Evolutionary conservation across 1,139 yeast species (phyloP).

Genomic region (Suhomyces bokatorum): DNA sequence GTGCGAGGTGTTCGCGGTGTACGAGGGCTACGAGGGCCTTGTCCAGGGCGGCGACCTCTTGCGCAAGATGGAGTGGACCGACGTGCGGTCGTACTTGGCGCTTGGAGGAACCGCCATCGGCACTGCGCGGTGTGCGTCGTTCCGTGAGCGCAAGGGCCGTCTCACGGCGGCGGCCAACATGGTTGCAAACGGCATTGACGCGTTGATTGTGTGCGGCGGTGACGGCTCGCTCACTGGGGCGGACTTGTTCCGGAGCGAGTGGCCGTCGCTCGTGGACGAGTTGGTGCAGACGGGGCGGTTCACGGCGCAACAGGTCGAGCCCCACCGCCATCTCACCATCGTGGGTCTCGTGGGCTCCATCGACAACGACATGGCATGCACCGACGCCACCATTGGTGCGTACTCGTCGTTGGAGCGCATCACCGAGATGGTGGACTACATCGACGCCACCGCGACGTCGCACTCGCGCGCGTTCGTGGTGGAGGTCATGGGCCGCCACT

Average conservation of each 20-base stretch:
- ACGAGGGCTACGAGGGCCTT: conserved; percentile 79
- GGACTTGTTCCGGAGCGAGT: conserved; percentile 71
- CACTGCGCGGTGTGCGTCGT: conserved; percentile 73
- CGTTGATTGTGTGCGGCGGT: conserved; percentile 81
- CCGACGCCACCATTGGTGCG: conserved; percentile 83
- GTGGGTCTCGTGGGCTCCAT: conserved; percentile 82
- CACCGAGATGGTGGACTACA: conserved; percentile 75
- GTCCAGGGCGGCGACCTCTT: conserved; percentile 68
- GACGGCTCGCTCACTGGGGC: conserved; percentile 87
- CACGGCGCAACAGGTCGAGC: conserved; percentile 51
- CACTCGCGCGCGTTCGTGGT: conserved; percentile 83
- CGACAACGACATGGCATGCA: conserved; percentile 81
- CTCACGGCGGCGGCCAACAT: conserved; percentile 65
- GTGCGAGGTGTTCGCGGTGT: conserved; percentile 71
- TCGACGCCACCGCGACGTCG: conserved; percentile 81
- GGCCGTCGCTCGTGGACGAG: conserved; percentile 73
- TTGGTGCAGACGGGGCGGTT: conserved; percentile 52
- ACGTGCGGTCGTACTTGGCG: conserved; percentile 72
- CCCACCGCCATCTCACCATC: conserved; percentile 61
- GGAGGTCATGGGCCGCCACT: conserved; percentile 89
- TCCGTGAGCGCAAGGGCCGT: conserved; percentile 69
- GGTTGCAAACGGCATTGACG: conserved; percentile 74
- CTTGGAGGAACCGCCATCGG: conserved; percentile 83
- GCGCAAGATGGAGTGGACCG: conserved; percentile 71
- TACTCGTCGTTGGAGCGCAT: conserved; percentile 76